Percentiles rank a stretch among this genome's conserved stretches.
phyloP scores from a whole-genome alignment of 306 rosid species.

The Vigna nakashimae region DNA sequence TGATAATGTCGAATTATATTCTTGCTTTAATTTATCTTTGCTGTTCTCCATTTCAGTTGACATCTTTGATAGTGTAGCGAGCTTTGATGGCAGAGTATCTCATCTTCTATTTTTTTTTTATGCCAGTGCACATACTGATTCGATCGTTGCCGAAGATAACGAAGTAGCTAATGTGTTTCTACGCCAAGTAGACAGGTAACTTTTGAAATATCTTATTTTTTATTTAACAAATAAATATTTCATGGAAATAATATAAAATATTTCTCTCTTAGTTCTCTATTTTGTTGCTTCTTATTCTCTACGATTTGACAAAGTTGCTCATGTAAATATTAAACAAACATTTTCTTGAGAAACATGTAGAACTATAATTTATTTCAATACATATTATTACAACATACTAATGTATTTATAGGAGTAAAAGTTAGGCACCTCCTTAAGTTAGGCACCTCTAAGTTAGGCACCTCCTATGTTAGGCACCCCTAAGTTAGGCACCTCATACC shows the following conservation, averaged over 20 bases:
- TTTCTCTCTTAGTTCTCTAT: slow-evolving; percentile 3
- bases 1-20: slow-evolving; percentile 32
- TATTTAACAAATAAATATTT: not conserved
- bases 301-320: slow-evolving; percentile 6
- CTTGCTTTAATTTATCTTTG: slow-evolving; percentile 31
- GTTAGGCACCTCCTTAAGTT: too few relatives aligned
- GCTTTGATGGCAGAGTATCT: not conserved
- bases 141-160: slow-evolving; percentile 79
- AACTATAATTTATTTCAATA: too few relatives aligned
- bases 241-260: not conserved
- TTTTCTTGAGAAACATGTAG: too few relatives aligned
- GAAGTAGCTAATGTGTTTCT: slow-evolving; percentile 78
- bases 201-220: not conserved
- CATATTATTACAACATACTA: too few relatives aligned
- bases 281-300: slow-evolving; percentile 5
- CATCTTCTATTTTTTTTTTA: slow-evolving; percentile 33
- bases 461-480: too few relatives aligned
- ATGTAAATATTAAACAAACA: slow-evolving; percentile 13
- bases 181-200: slow-evolving; percentile 91
- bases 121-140: slow-evolving; percentile 94
- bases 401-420: too few relatives aligned
- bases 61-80: not conserved
- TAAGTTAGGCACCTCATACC: too few relatives aligned
- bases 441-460: too few relatives aligned
- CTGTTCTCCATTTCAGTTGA: not conserved